phyloP scores from a whole-genome alignment of 345 rosid genomes.

The Dovyalis caffra region DNA sequence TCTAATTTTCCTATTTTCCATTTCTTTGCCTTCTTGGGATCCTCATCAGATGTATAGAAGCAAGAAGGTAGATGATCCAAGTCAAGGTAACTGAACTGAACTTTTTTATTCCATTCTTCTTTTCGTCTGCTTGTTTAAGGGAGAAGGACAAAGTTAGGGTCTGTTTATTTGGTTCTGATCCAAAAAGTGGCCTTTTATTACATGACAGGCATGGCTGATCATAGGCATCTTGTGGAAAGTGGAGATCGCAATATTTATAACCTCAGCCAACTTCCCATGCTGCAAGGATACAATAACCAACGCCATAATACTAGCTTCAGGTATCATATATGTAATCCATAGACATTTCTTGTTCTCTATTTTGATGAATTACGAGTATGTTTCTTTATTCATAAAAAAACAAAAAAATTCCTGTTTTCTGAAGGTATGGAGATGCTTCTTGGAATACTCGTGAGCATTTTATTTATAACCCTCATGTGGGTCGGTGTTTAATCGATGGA shows the following conservation, averaged over 20 bases:
- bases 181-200: slow-evolving; percentile 4
- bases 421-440: slow-evolving; percentile 53
- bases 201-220: slow-evolving; percentile 52
- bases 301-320: slow-evolving; percentile 50
- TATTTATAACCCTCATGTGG: slow-evolving; percentile 23
- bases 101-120: background rate
- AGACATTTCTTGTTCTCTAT: no score
- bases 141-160: background rate
- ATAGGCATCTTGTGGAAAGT: slow-evolving; percentile 55
- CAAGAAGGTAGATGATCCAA: slow-evolving; percentile 31
- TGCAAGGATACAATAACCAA: slow-evolving; percentile 42
- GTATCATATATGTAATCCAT: slow-evolving; percentile 19
- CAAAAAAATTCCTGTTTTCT: slow-evolving; percentile 7
- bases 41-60: slow-evolving; percentile 31
- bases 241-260: slow-evolving; percentile 71
- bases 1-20: no score
- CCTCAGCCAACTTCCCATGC: slow-evolving; percentile 77
- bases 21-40: background rate
- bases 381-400: background rate
- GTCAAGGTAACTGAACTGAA: slow-evolving; percentile 17
- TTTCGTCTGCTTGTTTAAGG: background rate
- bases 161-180: slow-evolving; percentile 6
- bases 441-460: slow-evolving; percentile 51
- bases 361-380: no score
- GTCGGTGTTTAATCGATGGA: slow-evolving; percentile 41